Evolutionary conservation across 2,329 filamentous ascomycete genomes (phyloP), one percentile per base, ranked within the genome.

Genomic region (Fusarium zealandicum): DNA sequence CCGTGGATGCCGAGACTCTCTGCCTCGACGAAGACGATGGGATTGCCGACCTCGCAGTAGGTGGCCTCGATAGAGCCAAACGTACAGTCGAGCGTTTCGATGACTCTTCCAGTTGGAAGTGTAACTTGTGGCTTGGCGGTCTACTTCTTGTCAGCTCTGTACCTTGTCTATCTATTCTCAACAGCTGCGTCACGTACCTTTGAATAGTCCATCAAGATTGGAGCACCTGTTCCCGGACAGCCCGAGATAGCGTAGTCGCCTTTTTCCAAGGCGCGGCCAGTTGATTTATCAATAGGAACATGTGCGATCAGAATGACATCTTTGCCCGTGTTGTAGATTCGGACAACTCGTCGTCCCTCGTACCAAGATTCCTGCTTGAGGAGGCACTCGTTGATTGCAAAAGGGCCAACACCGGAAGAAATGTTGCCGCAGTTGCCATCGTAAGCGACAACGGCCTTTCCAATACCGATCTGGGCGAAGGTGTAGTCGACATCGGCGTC

Each of bases 371-470:
- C 28, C 10, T 31, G 3, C 28, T 31, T 27, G 48, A 72, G 51
- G 77, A 76, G 7, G 77, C 79, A 73, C 27, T 81, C 73, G 55
- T 87, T 78, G 7, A 85, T 73, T 0, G 83, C 84, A 65, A 83
- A 87, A 0, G 85, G 84, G 0, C 83, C 85, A 25, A 88, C 78
- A 0, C 79, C 82, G 14, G 79, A 78, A n/a, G 74, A 81, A 77
- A 88, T 83, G 57, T 87, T 88, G 5, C 84, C 85, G 61, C 85
- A 87, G 53, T 86, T 88, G 2, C 84, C 82, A 0, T 80, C 80
- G 33, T 83, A 75, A 57, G 88, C 84, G 2, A 87, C 76, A 8
- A 77, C 73, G 5, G 76, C 76, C 42, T 80, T 78, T 17, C 82
- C 80, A 40, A 88, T 78, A 0, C 82, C 83, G 2, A 88, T 75